A percentile compares a stretch with the other conserved stretches of the same genome.
These are phyloP conservation scores for Tilletia indica DNA, from an alignment of 1,284 basidiomycete species.

Conservation along the genomic window DNA sequence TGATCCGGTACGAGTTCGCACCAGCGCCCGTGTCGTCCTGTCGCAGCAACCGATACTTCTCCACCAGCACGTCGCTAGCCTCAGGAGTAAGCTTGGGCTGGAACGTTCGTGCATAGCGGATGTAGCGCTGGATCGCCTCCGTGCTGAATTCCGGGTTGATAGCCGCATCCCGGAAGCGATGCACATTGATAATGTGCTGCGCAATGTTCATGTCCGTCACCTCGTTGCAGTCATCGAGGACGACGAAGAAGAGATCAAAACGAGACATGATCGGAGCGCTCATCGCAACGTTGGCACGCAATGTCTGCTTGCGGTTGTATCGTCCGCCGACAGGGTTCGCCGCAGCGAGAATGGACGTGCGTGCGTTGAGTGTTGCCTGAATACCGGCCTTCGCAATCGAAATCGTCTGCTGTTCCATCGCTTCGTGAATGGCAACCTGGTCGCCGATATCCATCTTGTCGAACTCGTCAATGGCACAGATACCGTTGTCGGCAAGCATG, in stretches of 20 bases:
- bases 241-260: conserved; percentile 98
- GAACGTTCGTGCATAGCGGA: conserved; percentile 93
- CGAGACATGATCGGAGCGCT: conserved; percentile 98
- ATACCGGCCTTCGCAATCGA: conserved; percentile 99
- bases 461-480: conserved; percentile 99
- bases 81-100: conserved; percentile 79
- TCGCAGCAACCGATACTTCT: conserved; percentile 88
- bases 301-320: conserved; percentile 90
- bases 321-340: conserved; percentile 95
- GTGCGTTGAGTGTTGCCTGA: conserved; percentile 95
- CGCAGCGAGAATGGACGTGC: conserved; percentile 94
- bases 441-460: conserved; percentile 99
- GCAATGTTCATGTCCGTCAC: conserved; percentile 89
- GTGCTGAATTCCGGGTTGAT: conserved; percentile 96
- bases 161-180: conserved; percentile 89
- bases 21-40: conserved; percentile 76
- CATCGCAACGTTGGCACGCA: conserved; percentile 96
- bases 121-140: conserved; percentile 92
- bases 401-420: conserved; percentile 99
- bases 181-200: conserved; percentile 94
- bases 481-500: conserved; percentile 99
- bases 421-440: conserved; percentile 98
- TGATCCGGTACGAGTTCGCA: conserved; percentile 92
- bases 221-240: conserved; percentile 95
- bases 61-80: conserved; percentile 87